Conservation (phyloP, 495 filamentous ascomycete species). For the Xylaria grammica region DNA sequence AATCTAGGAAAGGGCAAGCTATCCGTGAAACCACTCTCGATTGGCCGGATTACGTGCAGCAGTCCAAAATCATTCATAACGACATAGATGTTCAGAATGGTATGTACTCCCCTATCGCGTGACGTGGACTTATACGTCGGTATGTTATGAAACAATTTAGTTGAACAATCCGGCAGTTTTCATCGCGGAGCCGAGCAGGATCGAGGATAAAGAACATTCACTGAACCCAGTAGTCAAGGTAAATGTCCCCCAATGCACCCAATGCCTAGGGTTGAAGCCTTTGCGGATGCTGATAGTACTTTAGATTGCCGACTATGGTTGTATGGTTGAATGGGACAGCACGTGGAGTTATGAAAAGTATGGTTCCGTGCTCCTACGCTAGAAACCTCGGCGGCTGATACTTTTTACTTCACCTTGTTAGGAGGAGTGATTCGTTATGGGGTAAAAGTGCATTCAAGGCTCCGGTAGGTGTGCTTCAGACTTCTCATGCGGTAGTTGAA, state of each 20-base stretch:
- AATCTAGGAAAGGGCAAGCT: background rate
- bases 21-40: conserved; percentile 7
- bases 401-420: too few species aligned
- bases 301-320: conserved; percentile 22
- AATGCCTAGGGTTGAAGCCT: background rate
- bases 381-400: background rate
- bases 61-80: background rate
- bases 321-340: conserved; percentile 14
- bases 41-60: too few species aligned
- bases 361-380: background rate
- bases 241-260: background rate
- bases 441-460: conserved; percentile 2
- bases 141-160: background rate
- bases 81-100: conserved; percentile 18
- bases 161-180: conserved; percentile 9
- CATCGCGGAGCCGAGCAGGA: background rate
- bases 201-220: background rate
- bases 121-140: background rate
- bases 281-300: background rate
- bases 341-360: background rate
- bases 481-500: background rate
- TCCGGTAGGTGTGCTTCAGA: conserved; percentile 7
- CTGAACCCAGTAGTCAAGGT: conserved; percentile 4
- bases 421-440: background rate
- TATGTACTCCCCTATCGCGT: background rate